A percentile compares a stretch with the other conserved stretches of the same genome.
Evolutionary conservation across 257 asterid genomes (phyloP).

Genomic region (Nyctanthes arbortristis): DNA sequence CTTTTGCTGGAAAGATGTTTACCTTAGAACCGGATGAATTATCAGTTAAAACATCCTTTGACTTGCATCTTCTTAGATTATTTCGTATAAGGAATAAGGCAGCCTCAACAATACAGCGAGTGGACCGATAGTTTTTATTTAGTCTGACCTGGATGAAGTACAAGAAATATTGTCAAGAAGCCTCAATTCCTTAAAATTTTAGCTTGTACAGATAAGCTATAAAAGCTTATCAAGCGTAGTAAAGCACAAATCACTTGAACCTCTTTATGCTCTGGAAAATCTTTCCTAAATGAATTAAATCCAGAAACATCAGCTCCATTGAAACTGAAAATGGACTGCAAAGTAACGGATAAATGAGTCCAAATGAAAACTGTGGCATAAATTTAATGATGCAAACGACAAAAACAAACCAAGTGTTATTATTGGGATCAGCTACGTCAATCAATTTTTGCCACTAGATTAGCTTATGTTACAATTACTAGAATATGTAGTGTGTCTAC

Average conservation of each 20-base stretch:
- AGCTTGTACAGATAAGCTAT: conserved; percentile 11
- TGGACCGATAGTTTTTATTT: conserved; percentile 83
- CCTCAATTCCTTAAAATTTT: conserved; percentile 14
- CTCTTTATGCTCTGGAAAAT: conserved; percentile 91
- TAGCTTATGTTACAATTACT: not conserved
- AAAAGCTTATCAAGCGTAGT: conserved; percentile 1
- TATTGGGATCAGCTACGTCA: not conserved
- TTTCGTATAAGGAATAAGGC: conserved; percentile 82
- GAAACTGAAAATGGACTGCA: conserved; percentile 94
- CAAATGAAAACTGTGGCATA: not conserved
- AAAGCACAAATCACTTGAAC: conserved; percentile 40
- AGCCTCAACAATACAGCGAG: conserved; percentile 92
- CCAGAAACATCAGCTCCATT: conserved; percentile 94
- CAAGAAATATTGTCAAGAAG: conserved; percentile 24
- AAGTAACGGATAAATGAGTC: conserved; percentile 17
- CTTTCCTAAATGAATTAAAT: conserved; percentile 87
- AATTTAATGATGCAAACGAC: not conserved
- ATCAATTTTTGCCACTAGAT: not conserved
- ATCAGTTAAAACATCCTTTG: conserved; percentile 71
- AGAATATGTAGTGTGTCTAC: not conserved
- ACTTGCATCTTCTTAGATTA: conserved; percentile 64
- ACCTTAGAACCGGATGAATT: conserved; percentile 93
- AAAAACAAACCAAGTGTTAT: not conserved
- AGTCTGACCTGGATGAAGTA: conserved; percentile 70
- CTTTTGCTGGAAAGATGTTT: conserved; percentile 18